Conservation (phyloP, 306 rosid genomes). For the Fragaria ananassa region DNA sequence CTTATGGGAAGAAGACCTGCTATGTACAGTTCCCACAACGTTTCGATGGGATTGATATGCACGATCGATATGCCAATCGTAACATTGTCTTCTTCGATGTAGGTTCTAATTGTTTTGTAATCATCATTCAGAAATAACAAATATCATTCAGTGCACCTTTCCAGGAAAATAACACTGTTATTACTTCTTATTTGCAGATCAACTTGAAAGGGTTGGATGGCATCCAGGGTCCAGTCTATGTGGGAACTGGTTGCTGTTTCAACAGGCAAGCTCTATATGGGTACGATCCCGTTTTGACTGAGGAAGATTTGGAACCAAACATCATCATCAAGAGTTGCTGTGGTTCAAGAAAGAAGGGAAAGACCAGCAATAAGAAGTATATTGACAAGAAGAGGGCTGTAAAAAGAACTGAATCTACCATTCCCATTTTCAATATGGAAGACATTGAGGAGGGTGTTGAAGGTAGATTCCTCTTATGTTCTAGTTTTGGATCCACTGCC, state of each 20-base stretch:
- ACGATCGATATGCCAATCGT: conserved; percentile 99
- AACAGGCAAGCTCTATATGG: conserved; percentile 98
- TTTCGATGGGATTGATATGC: conserved; percentile 93
- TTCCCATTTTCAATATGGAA: conserved; percentile 90
- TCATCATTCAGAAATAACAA: neutral
- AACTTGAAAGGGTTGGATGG: conserved; percentile 98
- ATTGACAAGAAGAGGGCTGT: conserved; percentile 76
- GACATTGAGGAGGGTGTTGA: conserved; percentile 98
- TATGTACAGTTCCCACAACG: conserved; percentile 99
- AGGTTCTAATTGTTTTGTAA: conserved; percentile 31
- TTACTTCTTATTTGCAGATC: conserved; percentile 46
- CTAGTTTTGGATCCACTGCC: neutral
- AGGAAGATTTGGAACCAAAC: conserved; percentile 92
- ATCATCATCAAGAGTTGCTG: conserved; percentile 92
- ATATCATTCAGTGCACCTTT: neutral
- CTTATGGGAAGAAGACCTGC: conserved; percentile 85
- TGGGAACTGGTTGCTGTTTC: conserved; percentile 99
- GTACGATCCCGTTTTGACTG: conserved; percentile 85
- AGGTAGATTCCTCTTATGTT: conserved; percentile 37
- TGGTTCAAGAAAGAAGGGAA: conserved; percentile 89
- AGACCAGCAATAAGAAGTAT: conserved; percentile 61
- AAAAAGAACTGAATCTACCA: conserved; percentile 85
- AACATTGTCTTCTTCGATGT: conserved; percentile 97
- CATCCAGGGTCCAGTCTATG: conserved; percentile 98
- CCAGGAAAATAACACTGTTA: neutral